Percentiles rank a stretch among this genome's conserved stretches.
Evolutionary conservation across 345 rosid genomes (phyloP).

Genomic region (Brassica incana): DNA sequence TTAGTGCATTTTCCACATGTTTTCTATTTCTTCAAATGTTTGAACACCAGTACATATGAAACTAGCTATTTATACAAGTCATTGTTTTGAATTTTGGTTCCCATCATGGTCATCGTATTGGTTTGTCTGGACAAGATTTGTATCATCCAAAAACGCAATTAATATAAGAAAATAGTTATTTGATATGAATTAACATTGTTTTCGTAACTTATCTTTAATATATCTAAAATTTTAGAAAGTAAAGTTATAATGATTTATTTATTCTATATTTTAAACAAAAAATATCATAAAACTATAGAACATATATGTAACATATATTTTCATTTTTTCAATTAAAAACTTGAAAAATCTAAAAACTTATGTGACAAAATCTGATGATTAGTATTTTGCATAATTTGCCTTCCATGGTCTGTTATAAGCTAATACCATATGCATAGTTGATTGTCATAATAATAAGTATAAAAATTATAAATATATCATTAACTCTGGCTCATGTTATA

Average conservation of each 20-base stretch:
- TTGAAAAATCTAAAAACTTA: neutral
- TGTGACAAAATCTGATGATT: neutral
- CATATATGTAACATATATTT: neutral
- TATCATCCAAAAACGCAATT: neutral
- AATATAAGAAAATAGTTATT: neutral
- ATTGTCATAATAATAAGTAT: neutral
- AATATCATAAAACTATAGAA: neutral
- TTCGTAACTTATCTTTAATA: neutral
- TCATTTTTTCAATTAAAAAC: neutral
- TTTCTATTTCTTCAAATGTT: neutral
- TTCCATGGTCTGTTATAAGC: neutral
- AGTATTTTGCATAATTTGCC: neutral
- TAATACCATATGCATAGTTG: neutral
- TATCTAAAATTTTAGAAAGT: neutral
- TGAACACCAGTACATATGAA: neutral
- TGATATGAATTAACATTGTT: neutral
- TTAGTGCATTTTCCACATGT: conserved; percentile 20
- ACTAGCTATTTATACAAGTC: neutral
- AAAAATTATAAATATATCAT: neutral
- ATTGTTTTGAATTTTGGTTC: neutral
- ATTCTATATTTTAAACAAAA: neutral
- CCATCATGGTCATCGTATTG: neutral
- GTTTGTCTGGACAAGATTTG: neutral
- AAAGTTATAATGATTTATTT: neutral
- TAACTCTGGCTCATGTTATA: neutral